A percentile compares a stretch with the other conserved stretches of the same genome.
phyloP scores from a whole-genome alignment of 495 filamentous ascomycete species.

The Ramalina peruviana region DNA sequence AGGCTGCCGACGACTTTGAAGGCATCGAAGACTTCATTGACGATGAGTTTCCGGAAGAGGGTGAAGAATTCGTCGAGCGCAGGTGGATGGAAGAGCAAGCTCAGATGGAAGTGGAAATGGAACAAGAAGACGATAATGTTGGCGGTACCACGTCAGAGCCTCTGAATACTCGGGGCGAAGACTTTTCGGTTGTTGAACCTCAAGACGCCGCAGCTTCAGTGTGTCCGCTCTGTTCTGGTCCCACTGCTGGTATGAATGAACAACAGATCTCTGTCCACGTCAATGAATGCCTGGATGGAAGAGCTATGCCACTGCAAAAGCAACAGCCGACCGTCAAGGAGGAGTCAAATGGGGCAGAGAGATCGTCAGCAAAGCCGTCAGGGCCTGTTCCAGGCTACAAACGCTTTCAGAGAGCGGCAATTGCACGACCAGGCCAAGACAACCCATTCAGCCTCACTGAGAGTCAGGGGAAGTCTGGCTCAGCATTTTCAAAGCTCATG shows the following conservation, averaged over 20 bases:
- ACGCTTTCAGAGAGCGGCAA: slow-evolving; percentile 49
- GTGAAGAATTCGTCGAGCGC: slow-evolving; percentile 49
- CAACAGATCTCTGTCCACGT: slow-evolving; percentile 56
- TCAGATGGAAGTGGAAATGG: slow-evolving; percentile 39
- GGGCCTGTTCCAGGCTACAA: slow-evolving; percentile 29
- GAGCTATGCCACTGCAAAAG: slow-evolving; percentile 34
- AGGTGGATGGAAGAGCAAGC: slow-evolving; percentile 50
- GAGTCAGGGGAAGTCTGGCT: slow-evolving; percentile 24
- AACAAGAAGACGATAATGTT: slow-evolving; percentile 25
- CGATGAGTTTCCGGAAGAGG: slow-evolving; percentile 34
- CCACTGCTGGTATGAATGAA: slow-evolving; percentile 43
- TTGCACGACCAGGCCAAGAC: slow-evolving; percentile 60
- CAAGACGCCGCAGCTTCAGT: slow-evolving; percentile 23
- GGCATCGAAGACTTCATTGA: slow-evolving; percentile 43
- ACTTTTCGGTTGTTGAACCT: slow-evolving; percentile 11
- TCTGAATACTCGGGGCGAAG: slow-evolving; percentile 1
- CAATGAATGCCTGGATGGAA: slow-evolving; percentile 84
- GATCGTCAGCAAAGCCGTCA: slow-evolving; percentile 12
- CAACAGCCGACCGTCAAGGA: not conserved
- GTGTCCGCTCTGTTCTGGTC: slow-evolving; percentile 68
- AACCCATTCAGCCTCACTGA: slow-evolving; percentile 51
- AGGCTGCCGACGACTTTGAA: slow-evolving; percentile 47
- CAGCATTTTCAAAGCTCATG: slow-evolving; percentile 89
- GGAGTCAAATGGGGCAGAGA: slow-evolving; percentile 7
- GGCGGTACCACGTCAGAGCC: not conserved